These are phyloP conservation scores for Chlorella sp. DNA, from an alignment of 139 green algal species.

Conservation along the genomic window DNA sequence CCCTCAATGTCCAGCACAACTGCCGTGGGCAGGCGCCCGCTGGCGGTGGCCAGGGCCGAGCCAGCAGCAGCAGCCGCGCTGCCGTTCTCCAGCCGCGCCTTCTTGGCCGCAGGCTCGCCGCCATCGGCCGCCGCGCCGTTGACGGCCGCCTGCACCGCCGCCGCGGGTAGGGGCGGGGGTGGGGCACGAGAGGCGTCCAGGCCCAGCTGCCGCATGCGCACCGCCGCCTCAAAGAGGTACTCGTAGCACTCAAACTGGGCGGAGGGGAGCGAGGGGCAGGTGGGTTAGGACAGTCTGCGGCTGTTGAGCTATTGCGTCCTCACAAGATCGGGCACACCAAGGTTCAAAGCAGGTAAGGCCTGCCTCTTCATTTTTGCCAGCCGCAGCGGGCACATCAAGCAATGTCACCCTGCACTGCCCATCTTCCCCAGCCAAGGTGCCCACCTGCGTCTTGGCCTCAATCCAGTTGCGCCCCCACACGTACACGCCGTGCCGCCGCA, in stretches of 20 bases:
- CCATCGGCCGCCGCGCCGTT: neutral
- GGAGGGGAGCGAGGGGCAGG: neutral
- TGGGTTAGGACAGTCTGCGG: neutral
- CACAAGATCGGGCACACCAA: too few species aligned
- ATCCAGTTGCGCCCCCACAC: conserved; percentile 89
- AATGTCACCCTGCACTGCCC: neutral
- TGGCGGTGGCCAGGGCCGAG: too few species aligned
- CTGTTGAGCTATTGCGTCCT: neutral
- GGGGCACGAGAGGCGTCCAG: conserved; percentile 65
- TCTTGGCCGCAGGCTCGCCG: conserved; percentile 27
- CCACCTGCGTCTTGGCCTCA: conserved; percentile 67
- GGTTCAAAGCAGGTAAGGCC: neutral
- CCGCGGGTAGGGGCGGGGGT: conserved; percentile 5
- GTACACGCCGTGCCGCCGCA: conserved; percentile 84
- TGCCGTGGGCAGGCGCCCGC: conserved; percentile 39
- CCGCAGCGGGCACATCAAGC: too few species aligned
- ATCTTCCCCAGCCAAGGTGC: neutral
- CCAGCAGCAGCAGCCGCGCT: neutral
- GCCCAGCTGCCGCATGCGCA: conserved; percentile 82
- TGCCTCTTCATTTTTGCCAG: neutral
- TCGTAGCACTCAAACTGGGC: conserved; percentile 95
- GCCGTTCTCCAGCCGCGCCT: conserved; percentile 5
- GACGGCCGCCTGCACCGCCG: neutral
- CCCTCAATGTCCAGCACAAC: conserved; percentile 97
- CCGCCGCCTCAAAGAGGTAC: conserved; percentile 93